Percentiles rank a stretch among this genome's conserved stretches.
Conservation (phyloP, 768 basidiomycete species). For the Tubosaeta sp. region DNA sequence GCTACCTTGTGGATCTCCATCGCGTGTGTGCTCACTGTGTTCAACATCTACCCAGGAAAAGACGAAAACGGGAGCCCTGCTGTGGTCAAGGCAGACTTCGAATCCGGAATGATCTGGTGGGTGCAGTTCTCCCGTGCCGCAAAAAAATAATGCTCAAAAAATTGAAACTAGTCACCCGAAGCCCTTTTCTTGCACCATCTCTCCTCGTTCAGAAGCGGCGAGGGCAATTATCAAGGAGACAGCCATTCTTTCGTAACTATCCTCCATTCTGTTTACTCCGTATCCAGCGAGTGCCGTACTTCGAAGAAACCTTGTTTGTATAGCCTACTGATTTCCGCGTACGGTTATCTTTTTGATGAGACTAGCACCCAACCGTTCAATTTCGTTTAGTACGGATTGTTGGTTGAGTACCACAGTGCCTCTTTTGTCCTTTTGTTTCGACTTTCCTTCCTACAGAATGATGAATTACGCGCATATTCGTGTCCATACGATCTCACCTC, state of each 20-base stretch:
- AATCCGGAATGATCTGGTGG: conserved; percentile 31
- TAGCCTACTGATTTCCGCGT: conserved; percentile 6
- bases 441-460: conserved; percentile 22
- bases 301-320: background rate
- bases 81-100: conserved; percentile 21
- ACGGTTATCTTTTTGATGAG: conserved; percentile 49
- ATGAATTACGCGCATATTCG: background rate
- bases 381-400: conserved; percentile 63
- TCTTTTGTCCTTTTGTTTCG: conserved; percentile 46
- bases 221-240: conserved; percentile 27
- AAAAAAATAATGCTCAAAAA: conserved; percentile 1
- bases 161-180: conserved; percentile 26
- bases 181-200: conserved; percentile 27
- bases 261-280: background rate
- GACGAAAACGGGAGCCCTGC: conserved; percentile 15
- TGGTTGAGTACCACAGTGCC: conserved; percentile 64
- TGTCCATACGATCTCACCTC: conserved; percentile 26
- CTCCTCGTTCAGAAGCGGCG: conserved; percentile 28
- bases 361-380: conserved; percentile 69
- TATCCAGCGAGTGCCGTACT: background rate
- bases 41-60: conserved; percentile 22
- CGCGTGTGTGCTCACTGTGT: conserved; percentile 28
- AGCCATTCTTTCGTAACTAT: conserved; percentile 17
- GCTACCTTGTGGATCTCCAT: conserved; percentile 35
- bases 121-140: background rate